These are phyloP conservation scores for Penicillium sp. DNA, from an alignment of 2,329 filamentous ascomycete genomes.

Conservation along the genomic window DNA sequence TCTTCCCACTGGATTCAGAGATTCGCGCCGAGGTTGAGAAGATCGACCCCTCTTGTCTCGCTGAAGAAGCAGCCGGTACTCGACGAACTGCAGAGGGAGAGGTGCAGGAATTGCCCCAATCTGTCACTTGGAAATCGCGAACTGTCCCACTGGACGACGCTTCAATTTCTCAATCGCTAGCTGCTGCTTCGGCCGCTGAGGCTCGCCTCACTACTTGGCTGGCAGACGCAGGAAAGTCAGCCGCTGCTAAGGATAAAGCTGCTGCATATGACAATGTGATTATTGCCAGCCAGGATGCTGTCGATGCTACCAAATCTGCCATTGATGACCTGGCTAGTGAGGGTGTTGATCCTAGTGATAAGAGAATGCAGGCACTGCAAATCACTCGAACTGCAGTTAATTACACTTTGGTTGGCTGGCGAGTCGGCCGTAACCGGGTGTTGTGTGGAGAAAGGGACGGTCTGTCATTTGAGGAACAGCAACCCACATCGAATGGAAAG, in stretches of 20 bases:
- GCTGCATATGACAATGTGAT: constrained; percentile 89
- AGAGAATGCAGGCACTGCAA: constrained; percentile 86
- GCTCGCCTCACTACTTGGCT: constrained; percentile 51
- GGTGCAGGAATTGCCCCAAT: constrained; percentile 61
- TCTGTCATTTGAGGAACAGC: constrained; percentile 53
- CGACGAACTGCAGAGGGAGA: constrained; percentile 48
- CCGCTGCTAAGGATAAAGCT: constrained; percentile 63
- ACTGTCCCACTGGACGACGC: constrained; percentile 90
- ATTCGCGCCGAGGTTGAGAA: constrained; percentile 68
- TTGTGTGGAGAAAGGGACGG: constrained; percentile 83
- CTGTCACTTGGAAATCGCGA: constrained; percentile 80
- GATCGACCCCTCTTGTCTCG: constrained; percentile 67
- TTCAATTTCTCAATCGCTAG: constrained; percentile 81
- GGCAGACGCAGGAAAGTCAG: constrained; percentile 41
- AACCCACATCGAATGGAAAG: constrained; percentile 54
- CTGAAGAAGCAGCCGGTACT: constrained; percentile 55
- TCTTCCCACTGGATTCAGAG: constrained; percentile 65
- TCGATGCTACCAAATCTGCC: constrained; percentile 87
- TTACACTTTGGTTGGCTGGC: constrained; percentile 91
- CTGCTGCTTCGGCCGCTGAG: constrained; percentile 61
- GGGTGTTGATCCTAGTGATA: constrained; percentile 77
- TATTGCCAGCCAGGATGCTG: constrained; percentile 86
- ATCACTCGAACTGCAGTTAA: constrained; percentile 91
- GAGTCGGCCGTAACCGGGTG: constrained; percentile 88
- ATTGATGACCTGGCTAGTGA: constrained; percentile 88